Conservation (phyloP, 805 yeast genomes). For the Helenozyma baotianmanensis region DNA sequence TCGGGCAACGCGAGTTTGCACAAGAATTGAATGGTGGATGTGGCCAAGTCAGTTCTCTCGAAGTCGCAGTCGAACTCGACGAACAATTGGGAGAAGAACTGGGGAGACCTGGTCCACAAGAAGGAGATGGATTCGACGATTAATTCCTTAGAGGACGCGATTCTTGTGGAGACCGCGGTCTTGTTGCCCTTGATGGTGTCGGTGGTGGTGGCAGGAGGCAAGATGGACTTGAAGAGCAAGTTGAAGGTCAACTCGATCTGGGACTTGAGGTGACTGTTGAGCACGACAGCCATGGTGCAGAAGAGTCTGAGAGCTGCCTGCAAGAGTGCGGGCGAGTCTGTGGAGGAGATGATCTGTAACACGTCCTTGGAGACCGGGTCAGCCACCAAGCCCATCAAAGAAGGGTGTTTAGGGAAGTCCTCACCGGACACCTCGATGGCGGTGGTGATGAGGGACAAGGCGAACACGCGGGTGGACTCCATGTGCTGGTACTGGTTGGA, state of each 20-base stretch:
- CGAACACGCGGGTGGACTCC: conserved; percentile 81
- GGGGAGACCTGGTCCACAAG: conserved; percentile 75
- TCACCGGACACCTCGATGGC: conserved; percentile 81
- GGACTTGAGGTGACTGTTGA: conserved; percentile 62
- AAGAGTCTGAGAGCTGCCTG: conserved; percentile 74
- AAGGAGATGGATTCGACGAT: conserved; percentile 80
- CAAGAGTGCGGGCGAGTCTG: conserved; percentile 67
- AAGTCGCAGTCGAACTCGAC: conserved; percentile 88
- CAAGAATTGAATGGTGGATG: conserved; percentile 61
- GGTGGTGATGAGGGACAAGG: conserved; percentile 67
- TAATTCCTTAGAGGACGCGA: conserved; percentile 63
- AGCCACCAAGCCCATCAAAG: conserved; percentile 62
- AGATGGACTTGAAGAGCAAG: conserved; percentile 56
- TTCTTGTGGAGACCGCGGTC: conserved; percentile 19
- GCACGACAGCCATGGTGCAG: conserved; percentile 62
- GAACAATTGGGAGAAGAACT: conserved; percentile 70
- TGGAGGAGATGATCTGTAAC: conserved; percentile 69
- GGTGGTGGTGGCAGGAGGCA: conserved; percentile 27
- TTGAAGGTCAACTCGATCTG: conserved; percentile 75
- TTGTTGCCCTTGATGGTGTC: conserved; percentile 17
- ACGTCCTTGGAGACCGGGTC: conserved; percentile 84
- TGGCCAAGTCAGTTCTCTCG: conserved; percentile 75
- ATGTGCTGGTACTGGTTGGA: conserved; percentile 79
- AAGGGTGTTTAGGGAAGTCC: conserved; percentile 53
- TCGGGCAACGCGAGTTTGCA: conserved; percentile 82